Evolutionary conservation across 345 rosid species (phyloP), one percentile per base, ranked within the genome.

Genomic region (Murraya koenigii): DNA sequence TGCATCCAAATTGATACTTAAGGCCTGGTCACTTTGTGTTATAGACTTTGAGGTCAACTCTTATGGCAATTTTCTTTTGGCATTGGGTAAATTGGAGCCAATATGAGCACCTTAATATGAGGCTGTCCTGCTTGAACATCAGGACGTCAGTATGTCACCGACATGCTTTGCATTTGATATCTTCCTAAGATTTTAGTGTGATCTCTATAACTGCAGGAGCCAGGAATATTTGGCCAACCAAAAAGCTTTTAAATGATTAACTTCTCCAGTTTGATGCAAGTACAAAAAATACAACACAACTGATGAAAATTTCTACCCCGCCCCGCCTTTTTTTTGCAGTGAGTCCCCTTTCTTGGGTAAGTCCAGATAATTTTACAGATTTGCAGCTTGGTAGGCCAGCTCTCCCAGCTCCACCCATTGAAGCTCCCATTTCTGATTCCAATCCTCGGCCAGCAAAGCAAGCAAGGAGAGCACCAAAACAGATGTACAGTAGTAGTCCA

Each of bases 281-380:
- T 36, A 9, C 10, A 9, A 66, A 58, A 23, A 8, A 58, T 22
- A 7, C 61, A n/a, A 56, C 23, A 67, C 33, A 65, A 35, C 78
- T 32, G 8, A 25, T 71, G n/a, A 19, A 60, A 55, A 5, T 49
- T 13, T 59, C n/a, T n/a, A n/a, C n/a, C n/a, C n/a, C n/a, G n/a
- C n/a, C n/a, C n/a, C n/a, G n/a, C 33, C 22, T 14, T 79, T 38
- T 72, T 66, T 81, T 75, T 56, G 76, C 87, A 90, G 90, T 84
- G 76, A 82, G 69, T 55, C 92, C 91, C 52, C 64, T 89, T 44
- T 47, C 87, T 68, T 86, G 86, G 89, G 83, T 73, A 35, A 47
- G 81, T 69, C 81, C 89, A 59, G 87, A 86, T 74, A 82, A 60
- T 67, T 69, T n/a, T 73, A 58, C 80, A 76, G 69, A 81, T 3